A percentile compares a stretch with the other conserved stretches of the same genome.
Conservation (phyloP, 495 filamentous ascomycete species). For the Halenospora varia region DNA sequence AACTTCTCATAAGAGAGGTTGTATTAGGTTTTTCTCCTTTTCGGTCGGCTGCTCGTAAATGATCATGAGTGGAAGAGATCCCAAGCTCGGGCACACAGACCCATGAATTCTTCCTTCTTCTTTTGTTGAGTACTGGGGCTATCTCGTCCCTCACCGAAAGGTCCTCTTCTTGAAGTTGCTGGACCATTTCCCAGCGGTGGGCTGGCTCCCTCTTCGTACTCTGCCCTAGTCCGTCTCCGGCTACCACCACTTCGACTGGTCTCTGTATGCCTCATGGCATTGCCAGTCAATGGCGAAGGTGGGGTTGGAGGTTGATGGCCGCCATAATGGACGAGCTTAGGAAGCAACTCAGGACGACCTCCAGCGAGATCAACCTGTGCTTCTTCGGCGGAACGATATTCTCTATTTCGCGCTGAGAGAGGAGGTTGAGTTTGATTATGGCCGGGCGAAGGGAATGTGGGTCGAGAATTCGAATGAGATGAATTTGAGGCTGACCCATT, state of each 20-base stretch:
- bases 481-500: slow-evolving; percentile 51
- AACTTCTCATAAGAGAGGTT: not conserved
- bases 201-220: slow-evolving; percentile 86
- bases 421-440: slow-evolving; percentile 42
- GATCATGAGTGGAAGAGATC: slow-evolving; percentile 91
- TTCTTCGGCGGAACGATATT: slow-evolving; percentile 95
- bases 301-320: slow-evolving; percentile 89
- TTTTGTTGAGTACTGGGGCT: slow-evolving; percentile 77
- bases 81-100: slow-evolving; percentile 85
- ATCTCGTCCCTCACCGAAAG: slow-evolving; percentile 73
- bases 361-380: slow-evolving; percentile 85
- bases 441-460: slow-evolving; percentile 76
- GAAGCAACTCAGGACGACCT: slow-evolving; percentile 85
- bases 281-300: slow-evolving; percentile 64
- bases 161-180: slow-evolving; percentile 51
- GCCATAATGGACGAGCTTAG: slow-evolving; percentile 91
- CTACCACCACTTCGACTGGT: slow-evolving; percentile 42
- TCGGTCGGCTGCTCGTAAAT: too few species aligned
- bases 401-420: slow-evolving; percentile 61
- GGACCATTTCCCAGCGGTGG: slow-evolving; percentile 67
- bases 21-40: not conserved
- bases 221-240: slow-evolving; percentile 72
- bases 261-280: slow-evolving; percentile 26
- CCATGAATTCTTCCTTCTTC: slow-evolving; percentile 94
- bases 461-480: slow-evolving; percentile 62